Percentiles rank a stretch among this genome's conserved stretches.
Conservation (phyloP, 2,329 filamentous ascomycete species). For the Fusarium albosuccineum region DNA sequence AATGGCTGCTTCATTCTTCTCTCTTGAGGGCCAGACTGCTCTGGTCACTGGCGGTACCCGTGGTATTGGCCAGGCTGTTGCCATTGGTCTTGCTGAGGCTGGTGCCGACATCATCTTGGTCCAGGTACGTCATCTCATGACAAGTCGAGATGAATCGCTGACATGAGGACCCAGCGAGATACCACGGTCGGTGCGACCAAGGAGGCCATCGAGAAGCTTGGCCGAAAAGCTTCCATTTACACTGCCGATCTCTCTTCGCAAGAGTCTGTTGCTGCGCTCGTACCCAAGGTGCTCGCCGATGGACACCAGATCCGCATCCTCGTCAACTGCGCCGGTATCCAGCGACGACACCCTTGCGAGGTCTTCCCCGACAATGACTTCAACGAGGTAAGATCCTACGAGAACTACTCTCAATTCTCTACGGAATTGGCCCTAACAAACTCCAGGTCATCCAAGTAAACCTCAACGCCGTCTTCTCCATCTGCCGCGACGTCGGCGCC, state of each 20-base stretch:
- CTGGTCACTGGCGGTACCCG: slow-evolving; percentile 69
- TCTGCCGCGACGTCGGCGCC: slow-evolving; percentile 81
- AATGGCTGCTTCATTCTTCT: slow-evolving; percentile 62
- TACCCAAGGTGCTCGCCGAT: slow-evolving; percentile 71
- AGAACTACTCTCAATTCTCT: background rate
- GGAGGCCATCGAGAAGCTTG: slow-evolving; percentile 72
- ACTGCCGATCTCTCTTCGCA: slow-evolving; percentile 75
- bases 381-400: slow-evolving; percentile 65
- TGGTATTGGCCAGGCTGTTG: slow-evolving; percentile 70
- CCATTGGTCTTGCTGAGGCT: slow-evolving; percentile 69
- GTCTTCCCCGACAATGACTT: slow-evolving; percentile 83
- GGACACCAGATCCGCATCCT: slow-evolving; percentile 79
- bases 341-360: slow-evolving; percentile 80
- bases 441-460: slow-evolving; percentile 84
- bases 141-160: slow-evolving; percentile 5
- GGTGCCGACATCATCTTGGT: slow-evolving; percentile 69
- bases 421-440: slow-evolving; percentile 11
- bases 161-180: slow-evolving; percentile 53
- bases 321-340: slow-evolving; percentile 89
- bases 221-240: slow-evolving; percentile 76
- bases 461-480: slow-evolving; percentile 82
- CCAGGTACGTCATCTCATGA: slow-evolving; percentile 55
- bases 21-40: slow-evolving; percentile 68
- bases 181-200: slow-evolving; percentile 65
- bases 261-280: slow-evolving; percentile 70